These are phyloP conservation scores for Xerocomus tenax DNA, from an alignment of 1,284 basidiomycete genomes.

Conservation along the genomic window DNA sequence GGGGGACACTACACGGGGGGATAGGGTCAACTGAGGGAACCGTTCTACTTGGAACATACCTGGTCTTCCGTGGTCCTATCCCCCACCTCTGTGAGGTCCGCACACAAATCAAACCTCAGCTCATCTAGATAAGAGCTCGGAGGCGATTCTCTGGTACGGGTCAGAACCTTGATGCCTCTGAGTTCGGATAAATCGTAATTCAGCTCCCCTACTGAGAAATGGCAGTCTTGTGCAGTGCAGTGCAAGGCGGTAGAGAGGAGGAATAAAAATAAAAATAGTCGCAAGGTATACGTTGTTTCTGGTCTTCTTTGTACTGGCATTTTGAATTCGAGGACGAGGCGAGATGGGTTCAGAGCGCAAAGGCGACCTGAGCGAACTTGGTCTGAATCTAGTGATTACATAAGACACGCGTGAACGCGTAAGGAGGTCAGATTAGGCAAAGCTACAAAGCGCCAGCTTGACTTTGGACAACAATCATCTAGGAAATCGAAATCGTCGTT, in stretches of 20 bases:
- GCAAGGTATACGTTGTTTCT: slow-evolving; percentile 7
- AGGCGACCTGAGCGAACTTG: background rate
- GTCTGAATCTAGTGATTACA: slow-evolving; percentile 21
- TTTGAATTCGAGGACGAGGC: background rate
- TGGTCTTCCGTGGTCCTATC: slow-evolving; percentile 53
- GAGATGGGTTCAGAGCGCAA: background rate
- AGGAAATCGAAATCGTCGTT: background rate
- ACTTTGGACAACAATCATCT: slow-evolving; percentile 13
- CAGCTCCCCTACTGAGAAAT: slow-evolving; percentile 36
- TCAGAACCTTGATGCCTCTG: slow-evolving; percentile 41
- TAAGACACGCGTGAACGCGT: slow-evolving; percentile 34
- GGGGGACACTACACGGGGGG: slow-evolving; percentile 46
- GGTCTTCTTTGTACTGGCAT: slow-evolving; percentile 17
- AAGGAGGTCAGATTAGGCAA: slow-evolving; percentile 20
- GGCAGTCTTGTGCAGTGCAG: slow-evolving; percentile 43
- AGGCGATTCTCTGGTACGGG: slow-evolving; percentile 37
- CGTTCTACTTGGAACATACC: slow-evolving; percentile 37
- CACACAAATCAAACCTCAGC: slow-evolving; percentile 52
- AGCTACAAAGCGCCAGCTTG: slow-evolving; percentile 6
- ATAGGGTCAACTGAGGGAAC: slow-evolving; percentile 1
- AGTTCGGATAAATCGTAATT: slow-evolving; percentile 56
- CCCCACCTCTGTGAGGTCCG: slow-evolving; percentile 44
- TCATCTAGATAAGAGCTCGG: slow-evolving; percentile 44
- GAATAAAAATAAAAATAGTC: slow-evolving; percentile 30
- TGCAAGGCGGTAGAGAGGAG: slow-evolving; percentile 27